Base-by-base conservation (phyloP, 495 filamentous ascomycete species). In the Penicillium bovifimosum region DNA sequence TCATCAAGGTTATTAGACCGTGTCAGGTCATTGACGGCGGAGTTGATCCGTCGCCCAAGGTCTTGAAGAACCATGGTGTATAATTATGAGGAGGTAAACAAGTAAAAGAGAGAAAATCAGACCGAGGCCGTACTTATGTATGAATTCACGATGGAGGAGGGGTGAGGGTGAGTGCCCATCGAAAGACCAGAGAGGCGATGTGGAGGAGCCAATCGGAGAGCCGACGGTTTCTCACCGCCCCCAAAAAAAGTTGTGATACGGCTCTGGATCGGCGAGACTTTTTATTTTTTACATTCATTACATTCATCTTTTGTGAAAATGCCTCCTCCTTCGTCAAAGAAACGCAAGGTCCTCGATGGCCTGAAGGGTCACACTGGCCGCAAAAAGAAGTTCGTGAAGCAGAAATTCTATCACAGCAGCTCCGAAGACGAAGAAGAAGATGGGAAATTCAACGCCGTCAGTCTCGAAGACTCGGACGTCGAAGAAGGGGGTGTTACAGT, bases 11-110 rank as follows among this genome's bases (percentile, higher is more conserved):
- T 96, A 49, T 82, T 86, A 7, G 91, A 89, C 58, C 93, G 79
- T 36, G 93, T 95, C 60, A 97, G 79, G 73, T 97, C 92, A 59
- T 85, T 89, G 67, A 99, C 87, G 59, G 93, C 93, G 75, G 88
- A 83, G 71, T 96, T 97, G 69, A 99, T 96, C 69, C 95, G 95
- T 80, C 92, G 90, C 57, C 93, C 93, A 20, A 99, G 79, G 81
- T 97, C 93, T 84, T 96, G 91, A 57, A 99, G 84, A 78, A 99
- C 93, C 93, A 99, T 98, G 63, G 46, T 76, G 69, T 41, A 49
- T 54, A 9, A 28, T 11, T 41, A 20, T 47, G 7, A 26, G 42
- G n/a, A 27, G 11, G 18, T 27, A 39, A 48, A 49, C 31, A 33
- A 10, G 18, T 31, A 54, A 46, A 45, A 47, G 35, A 41, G 32